Evolutionary conservation across 345 rosid species (phyloP), one percentile per base, ranked within the genome.

Genomic region (Heritiera littoralis): DNA sequence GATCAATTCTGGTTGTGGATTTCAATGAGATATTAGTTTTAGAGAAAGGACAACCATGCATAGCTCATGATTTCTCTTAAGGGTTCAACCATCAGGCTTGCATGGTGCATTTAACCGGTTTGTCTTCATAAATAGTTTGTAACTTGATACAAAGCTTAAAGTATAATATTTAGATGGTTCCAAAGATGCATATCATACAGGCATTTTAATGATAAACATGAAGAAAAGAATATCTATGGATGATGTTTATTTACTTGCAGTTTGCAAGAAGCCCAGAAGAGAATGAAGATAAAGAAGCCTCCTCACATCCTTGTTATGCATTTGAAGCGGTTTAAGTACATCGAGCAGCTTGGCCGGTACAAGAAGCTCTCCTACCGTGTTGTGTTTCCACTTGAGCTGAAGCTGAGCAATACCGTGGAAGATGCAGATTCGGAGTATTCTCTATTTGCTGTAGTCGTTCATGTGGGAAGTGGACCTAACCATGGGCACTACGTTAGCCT

Each of bases 281-380:
- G 98, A 86, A 95, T 95, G 98, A 95, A 95, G 92, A 95, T 95
- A 83, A 95, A 95, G 92, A 95, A 93, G 85, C 92, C 98, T 9
- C 99, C 98, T 72, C 88, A 95, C 69, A 89, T 93, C 78, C 79
- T 95, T 76, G 99, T 95, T 30, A 95, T 92, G 77, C 99, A 96
- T 79, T 88, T 96, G 28, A 94, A 96, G 83, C 89, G 99, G 71
- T 96, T 96, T 84, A 95, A 95, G 78, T 95, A 95, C 87, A 91
- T 95, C 2, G 99, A 95, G 82, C 98, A 95, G 88, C 83, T 95
- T 63, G 95, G 97, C 4, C 94, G 98, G 6, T 89, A 94, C 90
- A 95, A 92, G 91, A 95, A 95, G 86, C 87, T 95, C 9, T 93
- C 98, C 6, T 95, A 92, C 77, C 85, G 97, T 3, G 97, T 96